A percentile compares a stretch with the other conserved stretches of the same genome.
Evolutionary conservation across 257 asterid genomes (phyloP).

Genomic region (Primulina eburnea): DNA sequence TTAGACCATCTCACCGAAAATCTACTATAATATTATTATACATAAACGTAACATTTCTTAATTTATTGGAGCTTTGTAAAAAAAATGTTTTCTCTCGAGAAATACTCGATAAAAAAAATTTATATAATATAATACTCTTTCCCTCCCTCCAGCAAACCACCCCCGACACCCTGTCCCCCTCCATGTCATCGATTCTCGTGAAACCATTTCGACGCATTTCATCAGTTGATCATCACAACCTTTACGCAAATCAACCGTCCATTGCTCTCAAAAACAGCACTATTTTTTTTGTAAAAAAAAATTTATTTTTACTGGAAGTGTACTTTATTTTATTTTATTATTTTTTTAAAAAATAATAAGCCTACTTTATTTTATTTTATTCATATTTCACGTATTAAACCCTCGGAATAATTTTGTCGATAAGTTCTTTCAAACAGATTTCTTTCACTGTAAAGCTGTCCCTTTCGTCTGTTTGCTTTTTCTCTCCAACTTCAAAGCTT

Average conservation of each 20-base stretch:
- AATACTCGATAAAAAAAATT: too few species aligned
- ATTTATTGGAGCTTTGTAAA: too few species aligned
- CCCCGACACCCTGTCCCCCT: too few species aligned
- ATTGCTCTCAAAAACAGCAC: neutral
- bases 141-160: too few species aligned
- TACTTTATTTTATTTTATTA: neutral
- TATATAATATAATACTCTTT: too few species aligned
- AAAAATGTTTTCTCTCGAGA: too few species aligned
- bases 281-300: neutral
- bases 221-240: constrained; percentile 17
- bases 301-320: neutral
- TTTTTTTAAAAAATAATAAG: too few species aligned
- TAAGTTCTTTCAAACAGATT: constrained; percentile 7
- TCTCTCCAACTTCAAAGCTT: constrained; percentile 29
- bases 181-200: constrained; percentile 36
- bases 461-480: constrained; percentile 24
- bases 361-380: neutral
- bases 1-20: too few species aligned
- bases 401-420: constrained; percentile 19
- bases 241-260: constrained; percentile 21
- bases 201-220: neutral
- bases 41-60: too few species aligned
- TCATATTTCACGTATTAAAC: neutral
- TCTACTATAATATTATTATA: too few species aligned
- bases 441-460: constrained; percentile 21